Base-by-base conservation (phyloP, 257 asterid species). In the Solanum peruvianum region DNA sequence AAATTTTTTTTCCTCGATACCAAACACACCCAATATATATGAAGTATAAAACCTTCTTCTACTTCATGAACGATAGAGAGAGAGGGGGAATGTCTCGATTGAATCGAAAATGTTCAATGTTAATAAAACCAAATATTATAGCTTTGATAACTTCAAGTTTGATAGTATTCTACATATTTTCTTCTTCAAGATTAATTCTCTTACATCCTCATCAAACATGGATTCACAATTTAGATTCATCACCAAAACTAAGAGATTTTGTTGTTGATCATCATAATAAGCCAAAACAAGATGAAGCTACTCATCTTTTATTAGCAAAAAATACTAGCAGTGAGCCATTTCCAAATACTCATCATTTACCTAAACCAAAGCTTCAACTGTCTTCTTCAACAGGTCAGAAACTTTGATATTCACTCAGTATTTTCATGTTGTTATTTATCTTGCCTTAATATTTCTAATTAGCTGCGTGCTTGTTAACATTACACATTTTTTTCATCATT, bases 91-190 rank as follows among this genome's bases (percentile, higher is more conserved):
- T 47, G 58, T 37, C 88, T 71, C 37, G 84, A 84, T 35, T 87
- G 62, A 42, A 6, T 84, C 27, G 88, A 60, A 86, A 52, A 42
- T 72, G 72, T 29, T 49, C 90, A 56, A 56, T 56, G 29, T 89
- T 86, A 86, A 83, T 87, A 12, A 47, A 90, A 15, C 89, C 93
- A 20, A 27, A 81, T 44, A 73, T 87, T 85, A 71, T 90, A 80
- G 93, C 93, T 86, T 87, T 90, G n/a, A 12, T 89, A 33, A 91
- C 87, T 78, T 88, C 92, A 3, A 15, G 90, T 66, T 80, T 90
- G 11, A 67, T 93, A 11, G 64, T 89, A 35, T 31, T 87, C 52
- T 90, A 90, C 86, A 84, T 92, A 6, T 89, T 87, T 45, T 89
- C 88, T 0, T 86, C 91, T 23, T 86, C 93, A 10, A 87, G 86